phyloP scores from a whole-genome alignment of 2,329 filamentous ascomycete species.

The Colletotrichum gigasporum region DNA sequence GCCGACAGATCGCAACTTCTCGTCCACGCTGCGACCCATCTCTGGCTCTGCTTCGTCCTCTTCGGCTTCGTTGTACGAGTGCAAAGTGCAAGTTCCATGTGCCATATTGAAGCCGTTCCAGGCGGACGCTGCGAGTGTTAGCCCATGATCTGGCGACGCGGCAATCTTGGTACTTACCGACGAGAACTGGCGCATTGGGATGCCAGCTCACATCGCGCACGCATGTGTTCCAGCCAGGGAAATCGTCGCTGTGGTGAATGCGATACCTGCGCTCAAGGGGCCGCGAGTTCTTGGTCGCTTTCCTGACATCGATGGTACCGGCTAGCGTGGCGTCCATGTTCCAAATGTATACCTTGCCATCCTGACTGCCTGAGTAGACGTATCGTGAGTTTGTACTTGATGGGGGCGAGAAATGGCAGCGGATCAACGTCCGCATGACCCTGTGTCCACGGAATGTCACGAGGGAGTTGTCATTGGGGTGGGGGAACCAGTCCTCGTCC shows the following conservation, averaged over 20 bases:
- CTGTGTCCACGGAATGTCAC: conserved; percentile 94
- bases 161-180: conserved; percentile 53
- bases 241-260: conserved; percentile 66
- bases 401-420: conserved; percentile 94
- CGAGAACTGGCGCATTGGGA: conserved; percentile 82
- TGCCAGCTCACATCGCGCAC: conserved; percentile 94
- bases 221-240: conserved; percentile 75
- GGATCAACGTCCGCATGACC: conserved; percentile 88
- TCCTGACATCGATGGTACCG: conserved; percentile 78
- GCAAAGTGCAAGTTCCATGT: conserved; percentile 79
- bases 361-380: conserved; percentile 90
- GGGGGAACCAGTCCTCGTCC: conserved; percentile 72
- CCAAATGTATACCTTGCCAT: conserved; percentile 91
- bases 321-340: conserved; percentile 91
- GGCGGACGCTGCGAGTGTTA: conserved; percentile 69
- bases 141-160: background rate
- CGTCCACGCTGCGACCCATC: conserved; percentile 69
- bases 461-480: conserved; percentile 88
- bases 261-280: conserved; percentile 64
- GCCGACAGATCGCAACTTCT: conserved; percentile 57
- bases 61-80: conserved; percentile 77
- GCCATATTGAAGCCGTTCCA: conserved; percentile 83
- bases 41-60: conserved; percentile 71
- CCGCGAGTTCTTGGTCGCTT: conserved; percentile 72
- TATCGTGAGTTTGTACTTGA: conserved; percentile 88